Evolutionary conservation across 768 basidiomycete genomes (phyloP), one percentile per base, ranked within the genome.

Genomic region (Amanita thiersii): DNA sequence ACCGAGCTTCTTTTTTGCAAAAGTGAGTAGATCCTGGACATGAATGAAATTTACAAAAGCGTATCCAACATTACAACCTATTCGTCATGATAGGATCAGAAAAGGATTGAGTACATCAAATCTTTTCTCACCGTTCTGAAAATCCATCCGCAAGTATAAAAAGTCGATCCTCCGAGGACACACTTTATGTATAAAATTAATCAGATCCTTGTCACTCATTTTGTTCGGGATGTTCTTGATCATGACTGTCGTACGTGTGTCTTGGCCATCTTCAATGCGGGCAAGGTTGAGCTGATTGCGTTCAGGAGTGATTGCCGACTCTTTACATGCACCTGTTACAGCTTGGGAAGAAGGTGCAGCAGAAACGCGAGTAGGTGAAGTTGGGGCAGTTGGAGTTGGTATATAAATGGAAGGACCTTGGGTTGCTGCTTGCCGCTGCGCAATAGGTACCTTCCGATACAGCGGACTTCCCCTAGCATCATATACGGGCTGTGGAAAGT

Each of bases 201-300:
- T 66, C 51, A 88, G 55, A 48, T 88, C 83, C 52, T 66, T 71
- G 59, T 87, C 83, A 47, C 69, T 81, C 84, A 88, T 86, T 60
- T 91, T 90, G 62, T 92, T 93, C 2, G 90, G 90, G 33, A 93
- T 86, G 53, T 93, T 93, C 63, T 91, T 89, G 47, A 87, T 78
- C 85, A 88, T 89, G 36, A 89, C 79, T 20, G 88, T 89, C 24
- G 86, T 87, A 23, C 88, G 70, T 25, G 81, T 87, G 51, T 90
- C 87, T 45, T 69, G 59, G 3, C 90, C 90, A 21, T 71, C 73
- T 57, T 84, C 85, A 51, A 93, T 91, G 44, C 70, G 70, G 31
- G 64, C 68, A 9, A 90, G 59, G 57, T 86, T 79, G 19, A 93
- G 50, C 42, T 65, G 66, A 47, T 70, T 70, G 19, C 63, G 57